Percentiles rank a stretch among this genome's conserved stretches.
phyloP scores from a whole-genome alignment of 805 yeast genomes.

The Wickerhamiella vanderwaltii region DNA sequence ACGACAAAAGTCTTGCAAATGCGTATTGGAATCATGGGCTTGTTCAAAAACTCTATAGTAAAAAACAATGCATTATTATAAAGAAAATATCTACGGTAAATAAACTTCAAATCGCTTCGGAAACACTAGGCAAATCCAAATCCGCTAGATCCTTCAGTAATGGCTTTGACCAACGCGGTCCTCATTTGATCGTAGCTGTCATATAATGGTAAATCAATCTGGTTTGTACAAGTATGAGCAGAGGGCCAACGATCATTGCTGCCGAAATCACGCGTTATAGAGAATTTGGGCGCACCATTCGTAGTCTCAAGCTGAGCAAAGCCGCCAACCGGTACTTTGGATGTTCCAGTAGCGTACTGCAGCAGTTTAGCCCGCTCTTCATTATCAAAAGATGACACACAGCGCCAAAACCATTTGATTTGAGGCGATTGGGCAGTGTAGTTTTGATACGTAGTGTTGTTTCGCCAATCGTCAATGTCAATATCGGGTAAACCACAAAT shows the following conservation, averaged over 20 bases:
- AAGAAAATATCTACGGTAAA: no score
- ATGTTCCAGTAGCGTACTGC: constrained; percentile 95
- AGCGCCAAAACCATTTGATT: constrained; percentile 96
- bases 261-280: constrained; percentile 83
- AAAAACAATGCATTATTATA: no score
- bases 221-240: constrained; percentile 95
- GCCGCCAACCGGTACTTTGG: constrained; percentile 90
- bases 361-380: constrained; percentile 89
- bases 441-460: constrained; percentile 64
- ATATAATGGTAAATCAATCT: constrained; percentile 85
- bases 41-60: no score
- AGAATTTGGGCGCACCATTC: constrained; percentile 72
- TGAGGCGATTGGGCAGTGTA: constrained; percentile 75
- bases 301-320: constrained; percentile 83
- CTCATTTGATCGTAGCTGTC: constrained; percentile 78
- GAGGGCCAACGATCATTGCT: constrained; percentile 78
- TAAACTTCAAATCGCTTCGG: no score
- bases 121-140: constrained; percentile 65
- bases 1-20: no score
- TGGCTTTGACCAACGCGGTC: constrained; percentile 66
- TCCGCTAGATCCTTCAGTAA: constrained; percentile 92
- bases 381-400: constrained; percentile 82
- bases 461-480: constrained; percentile 92
- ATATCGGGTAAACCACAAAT: constrained; percentile 94
- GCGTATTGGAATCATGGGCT: no score